Evolutionary conservation across 768 basidiomycete genomes (phyloP), one percentile per base, ranked within the genome.

Genomic region (Suillus bovinus): DNA sequence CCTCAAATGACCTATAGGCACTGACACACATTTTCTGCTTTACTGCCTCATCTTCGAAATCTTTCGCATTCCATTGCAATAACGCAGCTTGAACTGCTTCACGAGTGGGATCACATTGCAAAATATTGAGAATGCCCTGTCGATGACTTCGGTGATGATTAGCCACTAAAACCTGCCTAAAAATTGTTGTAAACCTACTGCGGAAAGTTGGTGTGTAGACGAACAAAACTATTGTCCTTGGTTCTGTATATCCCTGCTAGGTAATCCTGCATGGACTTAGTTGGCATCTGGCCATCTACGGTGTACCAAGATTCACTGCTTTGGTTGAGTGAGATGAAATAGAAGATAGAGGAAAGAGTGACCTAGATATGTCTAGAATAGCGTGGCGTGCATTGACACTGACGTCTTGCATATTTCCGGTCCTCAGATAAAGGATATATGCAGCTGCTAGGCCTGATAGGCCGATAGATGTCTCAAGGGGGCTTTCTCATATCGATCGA

Each of bases 151-250:
- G 44, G 31, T 64, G 49, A 38, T 36, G 50, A 20, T 53, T 44
- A 55, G 5, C 55, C 33, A 36, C 34, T 16, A 17, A 17, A 38
- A 16, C 16, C n/a, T 55, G 22, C 16, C 9, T 20, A 31, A 20
- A n/a, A 50, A 20, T 20, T 36, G 5, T 59, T 70, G 10, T 0
- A 13, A 8, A 70, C 77, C 33, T 62, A 85, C 86, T 87, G 87
- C 41, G 86, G 83, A 68, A 87, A 88, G 60, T 87, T 87, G 22
- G 86, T 86, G 63, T 88, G 86, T 13, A 86, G 79, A 33, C 86
- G 77, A 17, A 87, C 81, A 64, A 74, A 82, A 49, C 78, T 72
- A 31, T 69, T 66, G 62, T 84, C 81, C 61, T 79, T 81, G n/a
- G 86, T 86, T 41, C 72, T 67, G 66, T 86, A 87, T 0, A 84